Evolutionary conservation across 148 eudicot genomes (phyloP).

Genomic region (Camellia sinensis): DNA sequence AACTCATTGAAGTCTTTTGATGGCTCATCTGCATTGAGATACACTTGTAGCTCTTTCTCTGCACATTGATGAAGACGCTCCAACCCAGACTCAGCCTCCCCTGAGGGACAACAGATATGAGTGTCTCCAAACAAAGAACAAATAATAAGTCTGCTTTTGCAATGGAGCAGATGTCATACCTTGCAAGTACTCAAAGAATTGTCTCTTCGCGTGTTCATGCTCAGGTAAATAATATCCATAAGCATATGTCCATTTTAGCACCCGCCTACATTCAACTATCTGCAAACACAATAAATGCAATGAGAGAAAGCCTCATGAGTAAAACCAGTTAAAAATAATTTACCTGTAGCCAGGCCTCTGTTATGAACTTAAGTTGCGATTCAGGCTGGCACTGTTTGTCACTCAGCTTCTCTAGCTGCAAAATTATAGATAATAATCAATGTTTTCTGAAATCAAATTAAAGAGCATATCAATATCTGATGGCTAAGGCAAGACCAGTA

Average conservation of each 20-base stretch:
- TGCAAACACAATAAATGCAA: slow-evolving; percentile 31
- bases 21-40: slow-evolving; percentile 63
- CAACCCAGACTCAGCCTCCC: slow-evolving; percentile 91
- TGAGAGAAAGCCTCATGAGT: not conserved
- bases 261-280: slow-evolving; percentile 96
- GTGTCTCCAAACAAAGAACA: not conserved
- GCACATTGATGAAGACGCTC: slow-evolving; percentile 96
- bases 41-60: slow-evolving; percentile 77
- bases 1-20: slow-evolving; percentile 68
- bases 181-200: slow-evolving; percentile 85
- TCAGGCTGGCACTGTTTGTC: slow-evolving; percentile 77
- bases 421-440: slow-evolving; percentile 8
- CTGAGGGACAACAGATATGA: slow-evolving; percentile 31
- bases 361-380: slow-evolving; percentile 75
- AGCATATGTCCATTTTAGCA: slow-evolving; percentile 90
- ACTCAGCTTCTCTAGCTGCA: slow-evolving; percentile 85
- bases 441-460: not conserved
- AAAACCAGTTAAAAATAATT: not conserved
- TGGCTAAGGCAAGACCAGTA: not conserved
- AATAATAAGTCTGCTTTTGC: not conserved
- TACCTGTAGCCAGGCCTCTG: slow-evolving; percentile 93
- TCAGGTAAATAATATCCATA: slow-evolving; percentile 86
- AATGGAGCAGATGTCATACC: slow-evolving; percentile 33
- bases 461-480: not conserved
- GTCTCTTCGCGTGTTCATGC: slow-evolving; percentile 71